Percentiles rank a stretch among this genome's conserved stretches.
Evolutionary conservation across 129 eudicot species (phyloP).

Genomic region (Centrapalus pauciflorus): DNA sequence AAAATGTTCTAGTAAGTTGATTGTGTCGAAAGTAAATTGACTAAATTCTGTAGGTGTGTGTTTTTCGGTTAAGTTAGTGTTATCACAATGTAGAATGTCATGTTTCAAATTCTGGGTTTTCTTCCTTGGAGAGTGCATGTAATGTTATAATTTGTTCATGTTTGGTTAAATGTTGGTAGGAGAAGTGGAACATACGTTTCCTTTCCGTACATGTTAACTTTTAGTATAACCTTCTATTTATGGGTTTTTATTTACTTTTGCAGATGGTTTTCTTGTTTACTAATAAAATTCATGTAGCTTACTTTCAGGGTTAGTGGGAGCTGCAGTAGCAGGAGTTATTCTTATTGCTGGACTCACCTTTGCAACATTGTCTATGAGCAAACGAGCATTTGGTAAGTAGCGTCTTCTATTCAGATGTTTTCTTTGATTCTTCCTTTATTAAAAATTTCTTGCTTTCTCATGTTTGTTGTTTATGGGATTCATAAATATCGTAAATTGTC

Average conservation of each 20-base stretch:
- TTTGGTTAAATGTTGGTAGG: not conserved
- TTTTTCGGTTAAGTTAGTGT: too few relatives aligned
- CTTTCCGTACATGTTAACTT: not conserved
- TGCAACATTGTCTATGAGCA: slow-evolving; percentile 64
- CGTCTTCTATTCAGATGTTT: not conserved
- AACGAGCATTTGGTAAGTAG: slow-evolving; percentile 47
- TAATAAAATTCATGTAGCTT: slow-evolving; percentile 66
- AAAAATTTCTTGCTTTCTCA: slow-evolving; percentile 8
- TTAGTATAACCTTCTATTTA: not conserved
- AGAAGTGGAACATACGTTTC: not conserved
- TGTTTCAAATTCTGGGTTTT: not conserved
- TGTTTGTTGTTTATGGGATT: not conserved
- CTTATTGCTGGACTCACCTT: slow-evolving; percentile 75
- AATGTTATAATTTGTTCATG: not conserved
- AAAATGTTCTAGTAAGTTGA: not conserved
- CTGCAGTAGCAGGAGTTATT: slow-evolving; percentile 81
- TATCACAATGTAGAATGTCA: not conserved
- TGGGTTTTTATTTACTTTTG: slow-evolving; percentile 26
- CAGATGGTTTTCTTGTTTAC: slow-evolving; percentile 36
- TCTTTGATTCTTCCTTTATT: not conserved
- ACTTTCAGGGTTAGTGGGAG: slow-evolving; percentile 83
- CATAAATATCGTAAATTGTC: not conserved
- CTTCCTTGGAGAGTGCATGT: not conserved
- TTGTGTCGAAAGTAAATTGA: not conserved
- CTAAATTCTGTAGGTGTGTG: not conserved